phyloP scores from a whole-genome alignment of 2,329 filamentous ascomycete genomes.

The Arachnomyces sp. region DNA sequence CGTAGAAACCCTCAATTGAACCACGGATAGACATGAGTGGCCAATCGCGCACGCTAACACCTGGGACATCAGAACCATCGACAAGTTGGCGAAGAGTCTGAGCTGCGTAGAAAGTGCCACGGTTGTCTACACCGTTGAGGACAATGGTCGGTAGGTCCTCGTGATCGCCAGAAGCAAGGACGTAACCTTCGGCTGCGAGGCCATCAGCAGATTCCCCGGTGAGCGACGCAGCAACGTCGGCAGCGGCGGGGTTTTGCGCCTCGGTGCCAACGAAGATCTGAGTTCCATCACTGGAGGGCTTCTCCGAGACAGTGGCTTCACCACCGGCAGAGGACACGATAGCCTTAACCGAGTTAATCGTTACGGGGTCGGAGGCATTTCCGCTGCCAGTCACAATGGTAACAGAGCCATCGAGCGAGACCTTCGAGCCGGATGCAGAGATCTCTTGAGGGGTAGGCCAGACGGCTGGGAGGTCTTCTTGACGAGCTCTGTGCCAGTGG shows the following conservation, averaged over 20 bases:
- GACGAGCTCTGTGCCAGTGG: too few species aligned
- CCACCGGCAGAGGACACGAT: slow-evolving; percentile 9
- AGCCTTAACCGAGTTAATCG: slow-evolving; percentile 9
- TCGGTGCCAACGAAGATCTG: slow-evolving; percentile 12
- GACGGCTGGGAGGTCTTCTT: slow-evolving; percentile 5
- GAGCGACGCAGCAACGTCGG: slow-evolving; percentile 8
- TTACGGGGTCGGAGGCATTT: slow-evolving; percentile 11
- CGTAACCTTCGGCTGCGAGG: slow-evolving; percentile 13
- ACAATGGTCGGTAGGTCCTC: slow-evolving; percentile 12
- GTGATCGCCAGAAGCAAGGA: slow-evolving; percentile 13
- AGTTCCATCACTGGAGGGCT: slow-evolving; percentile 7
- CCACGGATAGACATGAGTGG: slow-evolving; percentile 19
- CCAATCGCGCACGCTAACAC: slow-evolving; percentile 16
- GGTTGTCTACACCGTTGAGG: slow-evolving; percentile 15
- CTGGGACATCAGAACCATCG: slow-evolving; percentile 7
- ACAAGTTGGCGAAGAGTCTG: slow-evolving; percentile 15
- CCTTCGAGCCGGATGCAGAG: slow-evolving; percentile 6
- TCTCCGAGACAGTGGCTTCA: slow-evolving; percentile 6
- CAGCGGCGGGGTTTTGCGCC: slow-evolving; percentile 6
- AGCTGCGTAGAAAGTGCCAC: slow-evolving; percentile 15
- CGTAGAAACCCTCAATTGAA: slow-evolving; percentile 18
- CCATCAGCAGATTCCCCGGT: slow-evolving; percentile 10
- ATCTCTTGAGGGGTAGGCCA: slow-evolving; percentile 12
- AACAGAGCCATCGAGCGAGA: slow-evolving; percentile 12
- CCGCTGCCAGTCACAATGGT: slow-evolving; percentile 15